Evolutionary conservation across 2,329 filamentous ascomycete species (phyloP).

Genomic region (Anthostomella pinea): DNA sequence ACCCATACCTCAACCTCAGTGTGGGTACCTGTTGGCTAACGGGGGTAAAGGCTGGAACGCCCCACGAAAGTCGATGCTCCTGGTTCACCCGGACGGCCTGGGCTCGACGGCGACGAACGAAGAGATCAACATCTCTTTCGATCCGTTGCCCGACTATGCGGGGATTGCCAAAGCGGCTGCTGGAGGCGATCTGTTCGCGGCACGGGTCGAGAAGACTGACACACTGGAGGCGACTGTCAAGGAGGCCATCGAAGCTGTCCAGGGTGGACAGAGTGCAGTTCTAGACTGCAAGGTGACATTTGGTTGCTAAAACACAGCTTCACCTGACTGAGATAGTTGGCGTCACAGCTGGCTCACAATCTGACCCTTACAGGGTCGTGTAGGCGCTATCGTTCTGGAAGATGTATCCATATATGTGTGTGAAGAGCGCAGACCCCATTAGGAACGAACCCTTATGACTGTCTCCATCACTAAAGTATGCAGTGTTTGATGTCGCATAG

Average conservation of each 20-base stretch:
- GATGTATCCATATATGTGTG: too few relatives aligned
- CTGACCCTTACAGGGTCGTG: too few relatives aligned
- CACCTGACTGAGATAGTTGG: too few relatives aligned
- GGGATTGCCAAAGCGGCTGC: slow-evolving; percentile 60
- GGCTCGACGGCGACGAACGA: slow-evolving; percentile 56
- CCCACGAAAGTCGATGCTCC: slow-evolving; percentile 52
- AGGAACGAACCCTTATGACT: too few relatives aligned
- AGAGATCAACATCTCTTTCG: slow-evolving; percentile 61
- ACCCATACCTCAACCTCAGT: background rate
- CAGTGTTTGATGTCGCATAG: too few relatives aligned
- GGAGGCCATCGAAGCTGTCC: slow-evolving; percentile 49
- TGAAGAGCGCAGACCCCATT: too few relatives aligned
- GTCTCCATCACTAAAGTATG: too few relatives aligned
- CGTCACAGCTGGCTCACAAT: too few relatives aligned
- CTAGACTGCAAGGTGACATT: slow-evolving; percentile 51
- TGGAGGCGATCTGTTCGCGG: slow-evolving; percentile 51
- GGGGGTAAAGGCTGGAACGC: slow-evolving; percentile 52
- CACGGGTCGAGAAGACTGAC: slow-evolving; percentile 43
- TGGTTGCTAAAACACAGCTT: slow-evolving; percentile 42
- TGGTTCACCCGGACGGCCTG: slow-evolving; percentile 57
- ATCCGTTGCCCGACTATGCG: slow-evolving; percentile 55
- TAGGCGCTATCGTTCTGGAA: too few relatives aligned
- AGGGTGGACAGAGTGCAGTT: slow-evolving; percentile 50
- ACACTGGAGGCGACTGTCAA: slow-evolving; percentile 47
- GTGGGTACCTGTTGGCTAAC: slow-evolving; percentile 6